These are phyloP conservation scores for Quercus tomentella DNA, from an alignment of 331 rosid genomes.

Conservation along the genomic window DNA sequence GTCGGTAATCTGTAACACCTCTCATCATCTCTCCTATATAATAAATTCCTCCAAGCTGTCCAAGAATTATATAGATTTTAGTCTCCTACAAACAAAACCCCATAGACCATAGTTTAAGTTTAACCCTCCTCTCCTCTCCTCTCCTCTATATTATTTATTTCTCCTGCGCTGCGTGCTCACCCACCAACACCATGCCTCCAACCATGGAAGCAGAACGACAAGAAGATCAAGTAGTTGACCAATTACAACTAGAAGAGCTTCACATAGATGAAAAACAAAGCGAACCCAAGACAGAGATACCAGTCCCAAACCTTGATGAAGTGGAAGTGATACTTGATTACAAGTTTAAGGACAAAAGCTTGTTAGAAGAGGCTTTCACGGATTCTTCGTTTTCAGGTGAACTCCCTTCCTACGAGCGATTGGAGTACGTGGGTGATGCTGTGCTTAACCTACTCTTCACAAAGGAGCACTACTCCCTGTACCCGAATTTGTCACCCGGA, in stretches of 20 bases:
- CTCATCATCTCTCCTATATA: no score
- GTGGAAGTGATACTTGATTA: slow-evolving; percentile 48
- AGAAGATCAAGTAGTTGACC: background rate
- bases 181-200: background rate
- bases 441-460: slow-evolving; percentile 41
- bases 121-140: no score
- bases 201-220: background rate
- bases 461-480: slow-evolving; percentile 34
- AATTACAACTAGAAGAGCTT: background rate
- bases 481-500: slow-evolving; percentile 40
- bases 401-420: slow-evolving; percentile 31
- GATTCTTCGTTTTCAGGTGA: slow-evolving; percentile 23
- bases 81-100: no score
- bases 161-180: background rate
- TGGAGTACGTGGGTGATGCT: slow-evolving; percentile 57
- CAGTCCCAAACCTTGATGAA: slow-evolving; percentile 13
- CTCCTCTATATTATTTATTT: background rate
- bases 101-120: no score
- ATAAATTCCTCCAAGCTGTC: no score
- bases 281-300: background rate
- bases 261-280: background rate
- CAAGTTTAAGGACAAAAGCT: slow-evolving; percentile 29
- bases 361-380: slow-evolving; percentile 59
- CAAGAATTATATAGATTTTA: no score
- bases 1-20: no score